Evolutionary conservation across 345 rosid genomes (phyloP).

Genomic region (Eucalyptus pauciflora): DNA sequence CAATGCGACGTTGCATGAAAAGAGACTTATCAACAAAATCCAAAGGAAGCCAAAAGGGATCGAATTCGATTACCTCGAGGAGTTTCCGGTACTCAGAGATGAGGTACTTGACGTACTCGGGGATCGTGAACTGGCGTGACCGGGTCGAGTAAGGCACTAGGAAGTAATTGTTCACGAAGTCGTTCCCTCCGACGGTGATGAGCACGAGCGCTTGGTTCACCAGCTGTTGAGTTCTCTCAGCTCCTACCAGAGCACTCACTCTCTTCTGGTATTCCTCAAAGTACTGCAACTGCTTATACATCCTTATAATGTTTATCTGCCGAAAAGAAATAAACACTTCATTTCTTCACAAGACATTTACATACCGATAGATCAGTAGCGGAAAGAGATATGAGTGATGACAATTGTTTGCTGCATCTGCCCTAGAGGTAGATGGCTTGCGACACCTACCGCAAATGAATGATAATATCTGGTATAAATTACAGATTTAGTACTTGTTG

Average conservation of each 20-base stretch:
- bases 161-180: slow-evolving; percentile 82
- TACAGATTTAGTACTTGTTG: too few species aligned
- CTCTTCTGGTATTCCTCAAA: slow-evolving; percentile 61
- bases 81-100: slow-evolving; percentile 49
- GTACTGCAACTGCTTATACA: slow-evolving; percentile 43
- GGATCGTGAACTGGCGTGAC: slow-evolving; percentile 48
- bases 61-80: slow-evolving; percentile 21
- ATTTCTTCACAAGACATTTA: not conserved
- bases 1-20: not conserved
- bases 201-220: slow-evolving; percentile 55
- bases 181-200: slow-evolving; percentile 77
- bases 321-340: not conserved
- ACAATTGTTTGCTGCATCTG: not conserved
- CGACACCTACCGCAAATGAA: too few species aligned
- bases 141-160: slow-evolving; percentile 50
- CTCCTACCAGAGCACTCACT: slow-evolving; percentile 44
- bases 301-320: slow-evolving; percentile 70
- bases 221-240: slow-evolving; percentile 21
- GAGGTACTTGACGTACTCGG: slow-evolving; percentile 29
- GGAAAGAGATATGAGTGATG: not conserved
- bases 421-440: too few species aligned
- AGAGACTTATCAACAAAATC: not conserved
- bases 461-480: too few species aligned
- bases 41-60: not conserved
- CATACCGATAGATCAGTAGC: not conserved